phyloP scores from a whole-genome alignment of 2,329 filamentous ascomycete genomes.

The Exserohilum turcica region DNA sequence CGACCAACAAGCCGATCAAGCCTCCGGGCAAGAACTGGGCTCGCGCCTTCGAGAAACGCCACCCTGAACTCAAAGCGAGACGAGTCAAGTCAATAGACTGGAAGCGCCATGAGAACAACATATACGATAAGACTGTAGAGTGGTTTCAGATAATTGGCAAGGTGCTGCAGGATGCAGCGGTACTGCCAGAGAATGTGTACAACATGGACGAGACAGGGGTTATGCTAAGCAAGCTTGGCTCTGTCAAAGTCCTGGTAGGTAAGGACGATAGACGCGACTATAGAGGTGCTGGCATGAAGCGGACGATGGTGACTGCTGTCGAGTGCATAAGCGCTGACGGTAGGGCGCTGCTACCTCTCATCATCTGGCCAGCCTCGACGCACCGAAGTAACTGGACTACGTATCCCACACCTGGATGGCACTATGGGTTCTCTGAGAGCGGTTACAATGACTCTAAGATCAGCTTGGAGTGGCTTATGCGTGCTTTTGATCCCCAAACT shows the following conservation, averaged over 20 bases:
- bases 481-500: too few relatives aligned
- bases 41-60: slow-evolving; percentile 17
- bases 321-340: not conserved
- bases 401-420: not conserved
- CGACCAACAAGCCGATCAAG: slow-evolving; percentile 20
- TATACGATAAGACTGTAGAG: slow-evolving; percentile 26
- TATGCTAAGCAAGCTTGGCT: slow-evolving; percentile 16
- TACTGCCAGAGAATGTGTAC: slow-evolving; percentile 28
- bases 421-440: not conserved
- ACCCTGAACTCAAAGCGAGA: slow-evolving; percentile 21
- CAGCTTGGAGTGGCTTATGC: too few relatives aligned
- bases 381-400: not conserved
- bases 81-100: slow-evolving; percentile 26
- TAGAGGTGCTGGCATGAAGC: slow-evolving; percentile 27
- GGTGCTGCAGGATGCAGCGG: slow-evolving; percentile 15
- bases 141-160: slow-evolving; percentile 24
- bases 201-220: slow-evolving; percentile 17
- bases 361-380: not conserved
- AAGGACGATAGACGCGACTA: slow-evolving; percentile 23
- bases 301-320: slow-evolving; percentile 19
- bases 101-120: slow-evolving; percentile 23
- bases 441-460: too few relatives aligned
- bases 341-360: not conserved
- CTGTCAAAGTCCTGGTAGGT: slow-evolving; percentile 25
- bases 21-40: slow-evolving; percentile 1